These are phyloP conservation scores for Aspergillus terreus DNA, from an alignment of 2,329 filamentous ascomycete genomes.

Conservation along the genomic window DNA sequence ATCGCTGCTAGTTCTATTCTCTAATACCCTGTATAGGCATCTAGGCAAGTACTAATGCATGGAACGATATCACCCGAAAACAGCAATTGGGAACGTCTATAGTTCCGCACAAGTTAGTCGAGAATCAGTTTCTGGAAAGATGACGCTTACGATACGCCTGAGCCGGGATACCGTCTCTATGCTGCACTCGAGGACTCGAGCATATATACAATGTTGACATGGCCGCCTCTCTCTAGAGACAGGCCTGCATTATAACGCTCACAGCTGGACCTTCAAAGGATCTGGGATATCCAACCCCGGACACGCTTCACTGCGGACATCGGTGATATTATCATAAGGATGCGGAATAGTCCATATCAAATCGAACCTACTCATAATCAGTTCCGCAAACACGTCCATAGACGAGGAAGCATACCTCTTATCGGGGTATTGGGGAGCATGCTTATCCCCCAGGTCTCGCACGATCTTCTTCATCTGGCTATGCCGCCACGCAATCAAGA, in stretches of 20 bases:
- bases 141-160: no score
- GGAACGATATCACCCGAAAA: no score
- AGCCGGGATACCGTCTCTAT: no score
- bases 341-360: slow-evolving; percentile 28
- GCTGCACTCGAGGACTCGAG: no score
- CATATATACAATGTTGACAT: no score
- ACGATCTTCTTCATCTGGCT: slow-evolving; percentile 21
- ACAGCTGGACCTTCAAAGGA: slow-evolving; percentile 18
- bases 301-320: slow-evolving; percentile 23
- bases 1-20: no score
- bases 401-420: slow-evolving; percentile 14
- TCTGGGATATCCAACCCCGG: slow-evolving; percentile 19
- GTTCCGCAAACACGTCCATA: background rate
- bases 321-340: slow-evolving; percentile 25
- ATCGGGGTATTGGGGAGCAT: slow-evolving; percentile 22
- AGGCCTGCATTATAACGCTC: background rate
- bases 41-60: no score
- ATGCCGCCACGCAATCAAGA: slow-evolving; percentile 29
- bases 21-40: no score
- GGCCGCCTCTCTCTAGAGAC: no score
- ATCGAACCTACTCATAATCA: slow-evolving; percentile 22
- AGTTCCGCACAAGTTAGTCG: no score
- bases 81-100: no score
- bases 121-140: no score
- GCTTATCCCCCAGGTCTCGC: slow-evolving; percentile 15